Evolutionary conservation across 1,284 basidiomycete genomes (phyloP).

Genomic region (Ganoderma boninense): DNA sequence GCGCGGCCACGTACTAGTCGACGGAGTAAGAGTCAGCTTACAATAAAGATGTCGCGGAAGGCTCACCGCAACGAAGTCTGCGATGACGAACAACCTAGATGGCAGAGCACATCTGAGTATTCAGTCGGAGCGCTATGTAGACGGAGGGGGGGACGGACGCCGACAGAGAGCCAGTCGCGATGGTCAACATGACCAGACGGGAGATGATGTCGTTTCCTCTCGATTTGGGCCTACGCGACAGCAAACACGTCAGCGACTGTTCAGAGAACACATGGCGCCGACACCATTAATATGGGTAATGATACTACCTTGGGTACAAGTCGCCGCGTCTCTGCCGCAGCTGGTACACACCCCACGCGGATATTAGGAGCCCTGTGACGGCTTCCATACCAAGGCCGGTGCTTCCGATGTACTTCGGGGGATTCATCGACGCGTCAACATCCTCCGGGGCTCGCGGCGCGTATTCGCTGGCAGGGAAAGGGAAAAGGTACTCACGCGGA

Average conservation of each 20-base stretch:
- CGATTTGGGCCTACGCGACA: not conserved
- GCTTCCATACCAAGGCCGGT: not conserved
- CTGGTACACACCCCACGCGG: not conserved
- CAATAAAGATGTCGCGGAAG: not conserved
- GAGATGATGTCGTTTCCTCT: conserved; percentile 1
- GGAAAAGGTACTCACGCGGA: not conserved
- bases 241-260: not conserved
- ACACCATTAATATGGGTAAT: not conserved
- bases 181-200: not conserved
- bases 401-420: conserved; percentile 1
- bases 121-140: too few relatives aligned
- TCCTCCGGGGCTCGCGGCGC: not conserved
- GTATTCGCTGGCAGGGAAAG: not conserved
- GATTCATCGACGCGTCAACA: not conserved
- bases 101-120: too few relatives aligned
- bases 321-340: not conserved
- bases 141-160: too few relatives aligned
- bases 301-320: not conserved
- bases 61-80: not conserved
- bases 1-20: not conserved
- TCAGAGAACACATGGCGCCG: not conserved
- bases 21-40: not conserved
- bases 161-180: not conserved
- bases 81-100: not conserved
- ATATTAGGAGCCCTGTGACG: not conserved